Conservation (phyloP, 2,329 filamentous ascomycete species). For the Paraphaeosphaeria sporulosa region DNA sequence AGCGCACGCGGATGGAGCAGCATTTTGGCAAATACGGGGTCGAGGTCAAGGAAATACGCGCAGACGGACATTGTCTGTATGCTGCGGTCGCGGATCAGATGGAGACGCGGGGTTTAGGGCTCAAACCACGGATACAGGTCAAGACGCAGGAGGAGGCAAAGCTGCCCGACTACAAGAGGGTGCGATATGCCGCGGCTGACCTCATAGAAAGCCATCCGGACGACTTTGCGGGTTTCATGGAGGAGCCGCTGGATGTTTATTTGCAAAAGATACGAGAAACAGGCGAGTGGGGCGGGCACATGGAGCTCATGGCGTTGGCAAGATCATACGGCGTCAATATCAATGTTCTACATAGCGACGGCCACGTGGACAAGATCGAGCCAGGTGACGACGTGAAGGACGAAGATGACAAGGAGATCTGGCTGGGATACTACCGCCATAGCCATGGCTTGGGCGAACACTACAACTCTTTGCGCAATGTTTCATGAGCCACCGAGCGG, state of each 20-base stretch:
- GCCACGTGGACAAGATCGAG: conserved; percentile 77
- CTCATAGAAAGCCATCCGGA: conserved; percentile 79
- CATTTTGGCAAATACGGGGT: conserved; percentile 71
- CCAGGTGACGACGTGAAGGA: conserved; percentile 54
- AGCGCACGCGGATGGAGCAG: conserved; percentile 67
- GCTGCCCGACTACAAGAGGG: conserved; percentile 64
- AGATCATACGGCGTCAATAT: conserved; percentile 82
- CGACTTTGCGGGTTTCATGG: conserved; percentile 86
- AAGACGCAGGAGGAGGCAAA: conserved; percentile 28
- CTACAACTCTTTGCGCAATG: conserved; percentile 81
- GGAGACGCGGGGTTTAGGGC: conserved; percentile 48
- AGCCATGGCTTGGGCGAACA: conserved; percentile 95
- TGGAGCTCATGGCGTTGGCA: conserved; percentile 87
- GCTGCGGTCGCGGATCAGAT: conserved; percentile 90
- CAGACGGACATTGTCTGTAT: conserved; percentile 96
- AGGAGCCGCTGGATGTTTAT: conserved; percentile 79
- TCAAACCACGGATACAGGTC: conserved; percentile 46
- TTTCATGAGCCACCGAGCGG: conserved; percentile 27
- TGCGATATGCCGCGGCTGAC: conserved; percentile 74
- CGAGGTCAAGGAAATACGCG: conserved; percentile 78
- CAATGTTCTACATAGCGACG: conserved; percentile 82
- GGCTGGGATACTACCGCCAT: conserved; percentile 95
- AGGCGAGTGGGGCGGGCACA: conserved; percentile 94
- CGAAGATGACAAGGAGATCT: conserved; percentile 67
- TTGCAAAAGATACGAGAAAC: conserved; percentile 80